Evolutionary conservation across 2,329 filamentous ascomycete species (phyloP).

Genomic region (Dothiorella sarmentorum): DNA sequence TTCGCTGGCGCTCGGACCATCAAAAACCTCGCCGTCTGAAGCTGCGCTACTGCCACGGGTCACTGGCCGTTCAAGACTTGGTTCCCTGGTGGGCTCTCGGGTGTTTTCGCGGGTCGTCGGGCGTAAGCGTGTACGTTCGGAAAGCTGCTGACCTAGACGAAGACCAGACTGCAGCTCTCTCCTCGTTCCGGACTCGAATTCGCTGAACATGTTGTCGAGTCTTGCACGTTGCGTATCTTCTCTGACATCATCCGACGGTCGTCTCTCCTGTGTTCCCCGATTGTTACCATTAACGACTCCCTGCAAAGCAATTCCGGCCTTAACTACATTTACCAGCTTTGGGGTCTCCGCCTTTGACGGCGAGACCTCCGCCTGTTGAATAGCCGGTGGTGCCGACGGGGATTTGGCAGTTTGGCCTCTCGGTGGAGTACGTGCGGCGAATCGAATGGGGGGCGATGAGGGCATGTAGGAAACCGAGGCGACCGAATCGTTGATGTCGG

Average conservation of each 20-base stretch:
- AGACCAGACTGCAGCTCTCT: constrained; percentile 38
- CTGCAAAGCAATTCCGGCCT: constrained; percentile 37
- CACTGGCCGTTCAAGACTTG: not conserved
- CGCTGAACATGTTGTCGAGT: constrained; percentile 37
- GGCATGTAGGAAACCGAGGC: constrained; percentile 18
- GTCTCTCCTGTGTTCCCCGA: constrained; percentile 23
- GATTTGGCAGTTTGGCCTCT: constrained; percentile 24
- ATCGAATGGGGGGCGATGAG: constrained; percentile 22
- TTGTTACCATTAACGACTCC: constrained; percentile 32
- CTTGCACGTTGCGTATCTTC: constrained; percentile 23
- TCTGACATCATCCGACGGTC: constrained; percentile 22
- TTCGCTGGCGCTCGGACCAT: constrained; percentile 22
- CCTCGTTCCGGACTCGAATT: constrained; percentile 39
- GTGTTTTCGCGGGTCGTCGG: not conserved
- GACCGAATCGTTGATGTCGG: constrained; percentile 9
- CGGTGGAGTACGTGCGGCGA: constrained; percentile 30
- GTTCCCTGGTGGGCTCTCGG: not conserved
- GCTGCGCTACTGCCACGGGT: not conserved
- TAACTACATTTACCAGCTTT: constrained; percentile 34
- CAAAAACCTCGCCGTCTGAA: constrained; percentile 26
- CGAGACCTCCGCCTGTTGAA: constrained; percentile 24
- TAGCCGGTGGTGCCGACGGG: constrained; percentile 31
- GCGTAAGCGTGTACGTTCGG: constrained; percentile 25
- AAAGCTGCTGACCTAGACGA: constrained; percentile 38
- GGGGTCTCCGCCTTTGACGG: constrained; percentile 7